Evolutionary conservation across 441 rosid species (phyloP).

Genomic region (Arabidopsis lyrata): DNA sequence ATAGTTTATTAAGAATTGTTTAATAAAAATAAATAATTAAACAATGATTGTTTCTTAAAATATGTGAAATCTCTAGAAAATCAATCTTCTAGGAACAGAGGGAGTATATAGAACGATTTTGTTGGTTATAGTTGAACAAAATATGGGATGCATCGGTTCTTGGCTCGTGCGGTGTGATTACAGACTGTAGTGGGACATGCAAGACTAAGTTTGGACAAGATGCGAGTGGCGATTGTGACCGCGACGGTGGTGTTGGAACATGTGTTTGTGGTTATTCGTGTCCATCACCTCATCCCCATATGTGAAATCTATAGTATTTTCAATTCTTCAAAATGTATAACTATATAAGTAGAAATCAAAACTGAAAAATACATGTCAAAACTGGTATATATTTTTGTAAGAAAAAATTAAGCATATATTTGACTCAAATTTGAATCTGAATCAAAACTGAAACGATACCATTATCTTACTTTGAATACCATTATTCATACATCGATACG

Average conservation of each 20-base stretch:
- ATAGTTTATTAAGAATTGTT: too few species aligned
- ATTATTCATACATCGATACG: too few species aligned
- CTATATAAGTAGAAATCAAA: not conserved
- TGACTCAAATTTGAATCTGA: too few species aligned
- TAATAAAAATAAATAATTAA: too few species aligned
- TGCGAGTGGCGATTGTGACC: not conserved
- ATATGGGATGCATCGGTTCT: conserved; percentile 26
- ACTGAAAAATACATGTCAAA: not conserved
- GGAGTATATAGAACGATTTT: not conserved
- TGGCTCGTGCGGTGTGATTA: conserved; percentile 4
- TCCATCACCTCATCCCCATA: not conserved
- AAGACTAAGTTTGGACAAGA: not conserved
- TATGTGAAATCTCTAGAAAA: too few species aligned
- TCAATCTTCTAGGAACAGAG: too few species aligned
- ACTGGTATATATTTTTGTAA: not conserved
- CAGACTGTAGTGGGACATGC: conserved; percentile 1
- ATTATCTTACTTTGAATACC: too few species aligned
- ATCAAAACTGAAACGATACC: too few species aligned
- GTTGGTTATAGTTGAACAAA: conserved; percentile 7
- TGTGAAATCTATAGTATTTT: not conserved
- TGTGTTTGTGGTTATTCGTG: not conserved
- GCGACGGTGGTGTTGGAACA: not conserved
- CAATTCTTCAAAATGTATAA: not conserved
- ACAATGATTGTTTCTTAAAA: too few species aligned
- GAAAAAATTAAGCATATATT: too few species aligned